Percentiles rank a stretch among this genome's conserved stretches.
Conservation (phyloP, 352 stramenopile genomes). For the Plasmopara viticola region DNA sequence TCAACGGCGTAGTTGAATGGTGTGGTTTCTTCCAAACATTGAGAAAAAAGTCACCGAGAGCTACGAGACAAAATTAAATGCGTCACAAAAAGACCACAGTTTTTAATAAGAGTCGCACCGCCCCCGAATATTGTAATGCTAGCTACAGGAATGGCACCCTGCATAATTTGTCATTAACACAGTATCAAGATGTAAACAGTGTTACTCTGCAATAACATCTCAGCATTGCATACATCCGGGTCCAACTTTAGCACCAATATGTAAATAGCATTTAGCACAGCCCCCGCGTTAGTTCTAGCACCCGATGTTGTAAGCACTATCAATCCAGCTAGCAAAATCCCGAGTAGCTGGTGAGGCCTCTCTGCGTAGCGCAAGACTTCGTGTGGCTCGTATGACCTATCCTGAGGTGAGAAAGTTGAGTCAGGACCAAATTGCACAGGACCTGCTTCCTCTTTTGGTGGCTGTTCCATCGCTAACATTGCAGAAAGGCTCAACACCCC, state of each 20-base stretch:
- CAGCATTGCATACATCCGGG: constrained; percentile 45
- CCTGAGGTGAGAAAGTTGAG: constrained; percentile 13
- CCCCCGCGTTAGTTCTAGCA: constrained; percentile 75
- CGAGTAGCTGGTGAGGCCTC: constrained; percentile 23
- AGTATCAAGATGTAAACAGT: constrained; percentile 3
- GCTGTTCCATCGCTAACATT: background rate
- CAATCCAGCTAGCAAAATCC: constrained; percentile 29
- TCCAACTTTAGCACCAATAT: constrained; percentile 87
- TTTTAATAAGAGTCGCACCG: constrained; percentile 10
- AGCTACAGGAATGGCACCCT: constrained; percentile 84
- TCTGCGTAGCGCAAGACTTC: constrained; percentile 15
- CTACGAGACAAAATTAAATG: constrained; percentile 10
- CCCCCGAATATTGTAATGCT: constrained; percentile 91
- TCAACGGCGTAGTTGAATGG: constrained; percentile 52
- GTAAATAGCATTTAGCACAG: constrained; percentile 90
- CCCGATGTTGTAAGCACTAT: constrained; percentile 61
- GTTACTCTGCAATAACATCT: background rate
- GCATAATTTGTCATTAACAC: background rate
- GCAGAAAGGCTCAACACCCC: background rate
- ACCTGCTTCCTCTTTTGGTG: constrained; percentile 5
- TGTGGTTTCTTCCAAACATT: constrained; percentile 32
- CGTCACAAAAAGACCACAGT: constrained; percentile 2
- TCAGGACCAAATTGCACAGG: constrained; percentile 24
- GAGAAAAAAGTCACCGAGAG: constrained; percentile 24
- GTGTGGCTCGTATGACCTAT: constrained; percentile 16